Conservation (phyloP, 2,329 filamentous ascomycete species). For the Geosmithia morbida region DNA sequence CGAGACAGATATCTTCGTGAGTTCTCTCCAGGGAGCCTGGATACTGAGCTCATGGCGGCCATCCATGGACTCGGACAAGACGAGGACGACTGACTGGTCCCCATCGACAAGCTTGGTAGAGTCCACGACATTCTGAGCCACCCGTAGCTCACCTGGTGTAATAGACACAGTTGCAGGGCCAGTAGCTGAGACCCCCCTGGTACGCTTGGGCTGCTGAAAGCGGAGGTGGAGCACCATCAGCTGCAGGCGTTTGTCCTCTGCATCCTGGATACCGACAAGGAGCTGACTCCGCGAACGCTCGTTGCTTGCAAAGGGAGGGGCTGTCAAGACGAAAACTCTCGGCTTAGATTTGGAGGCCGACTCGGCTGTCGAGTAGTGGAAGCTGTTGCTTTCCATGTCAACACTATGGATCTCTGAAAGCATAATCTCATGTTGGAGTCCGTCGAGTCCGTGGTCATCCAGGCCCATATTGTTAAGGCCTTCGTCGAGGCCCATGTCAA, state of each 20-base stretch:
- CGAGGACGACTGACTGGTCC: conserved; percentile 51
- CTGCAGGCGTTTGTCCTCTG: conserved; percentile 50
- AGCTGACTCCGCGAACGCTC: conserved; percentile 38
- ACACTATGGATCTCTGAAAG: conserved; percentile 58
- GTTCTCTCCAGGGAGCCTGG: conserved; percentile 61
- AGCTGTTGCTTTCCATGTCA: conserved; percentile 43
- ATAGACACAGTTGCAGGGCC: conserved; percentile 11
- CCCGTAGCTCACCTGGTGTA: conserved; percentile 32
- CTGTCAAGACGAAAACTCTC: conserved; percentile 54
- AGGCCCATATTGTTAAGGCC: conserved; percentile 60
- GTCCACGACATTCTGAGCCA: conserved; percentile 55
- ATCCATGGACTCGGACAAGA: conserved; percentile 50
- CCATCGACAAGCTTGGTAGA: conserved; percentile 59
- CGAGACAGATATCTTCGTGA: conserved; percentile 53
- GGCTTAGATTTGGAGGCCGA: conserved; percentile 37
- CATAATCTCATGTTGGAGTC: conserved; percentile 56
- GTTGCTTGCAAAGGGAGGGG: conserved; percentile 39
- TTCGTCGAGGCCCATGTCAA: conserved; percentile 58
- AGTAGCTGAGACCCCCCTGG: not conserved
- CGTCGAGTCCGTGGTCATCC: conserved; percentile 57
- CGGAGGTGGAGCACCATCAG: conserved; percentile 50
- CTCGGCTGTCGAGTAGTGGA: conserved; percentile 43
- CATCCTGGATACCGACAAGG: conserved; percentile 56
- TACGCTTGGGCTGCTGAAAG: conserved; percentile 11
- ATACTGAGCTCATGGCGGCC: conserved; percentile 54